A percentile compares a stretch with the other conserved stretches of the same genome.
Conservation (phyloP, 257 asterid species). For the Buddleja alternifolia region DNA sequence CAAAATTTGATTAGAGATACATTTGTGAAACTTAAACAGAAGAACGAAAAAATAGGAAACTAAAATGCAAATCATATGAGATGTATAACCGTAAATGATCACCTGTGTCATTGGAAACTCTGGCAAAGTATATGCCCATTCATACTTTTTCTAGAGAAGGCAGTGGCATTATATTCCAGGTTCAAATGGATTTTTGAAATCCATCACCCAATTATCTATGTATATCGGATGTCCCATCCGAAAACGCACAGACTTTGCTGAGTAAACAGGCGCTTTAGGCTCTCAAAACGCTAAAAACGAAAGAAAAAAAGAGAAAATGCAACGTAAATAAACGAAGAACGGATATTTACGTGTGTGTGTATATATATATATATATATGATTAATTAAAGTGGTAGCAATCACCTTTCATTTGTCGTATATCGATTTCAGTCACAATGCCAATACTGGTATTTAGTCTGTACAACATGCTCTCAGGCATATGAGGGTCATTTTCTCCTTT, state of each 20-base stretch:
- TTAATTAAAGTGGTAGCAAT: constrained; percentile 3
- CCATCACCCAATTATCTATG: constrained; percentile 22
- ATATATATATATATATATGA: not conserved
- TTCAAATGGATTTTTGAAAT: too few relatives aligned
- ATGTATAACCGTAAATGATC: too few relatives aligned
- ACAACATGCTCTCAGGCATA: constrained; percentile 55
- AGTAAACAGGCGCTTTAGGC: constrained; percentile 52
- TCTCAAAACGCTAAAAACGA: constrained; percentile 45
- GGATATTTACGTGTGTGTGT: too few relatives aligned
- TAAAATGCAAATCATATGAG: too few relatives aligned
- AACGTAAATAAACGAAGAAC: not conserved
- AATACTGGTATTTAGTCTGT: constrained; percentile 39
- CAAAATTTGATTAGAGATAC: too few relatives aligned
- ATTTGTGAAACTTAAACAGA: too few relatives aligned
- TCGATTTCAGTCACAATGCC: constrained; percentile 52
- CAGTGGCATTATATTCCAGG: constrained; percentile 33
- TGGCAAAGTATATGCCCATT: constrained; percentile 60
- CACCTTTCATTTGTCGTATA: constrained; percentile 66
- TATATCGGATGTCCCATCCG: constrained; percentile 55
- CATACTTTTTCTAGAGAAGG: constrained; percentile 52
- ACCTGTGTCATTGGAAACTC: constrained; percentile 65
- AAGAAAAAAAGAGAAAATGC: not conserved
- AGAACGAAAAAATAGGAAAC: too few relatives aligned
- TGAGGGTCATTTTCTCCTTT: constrained; percentile 51
- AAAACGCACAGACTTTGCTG: constrained; percentile 64